Evolutionary conservation across 192 early-diverging fungal genomes (phyloP).

Genomic region (Pecoramyces ruminantium): DNA sequence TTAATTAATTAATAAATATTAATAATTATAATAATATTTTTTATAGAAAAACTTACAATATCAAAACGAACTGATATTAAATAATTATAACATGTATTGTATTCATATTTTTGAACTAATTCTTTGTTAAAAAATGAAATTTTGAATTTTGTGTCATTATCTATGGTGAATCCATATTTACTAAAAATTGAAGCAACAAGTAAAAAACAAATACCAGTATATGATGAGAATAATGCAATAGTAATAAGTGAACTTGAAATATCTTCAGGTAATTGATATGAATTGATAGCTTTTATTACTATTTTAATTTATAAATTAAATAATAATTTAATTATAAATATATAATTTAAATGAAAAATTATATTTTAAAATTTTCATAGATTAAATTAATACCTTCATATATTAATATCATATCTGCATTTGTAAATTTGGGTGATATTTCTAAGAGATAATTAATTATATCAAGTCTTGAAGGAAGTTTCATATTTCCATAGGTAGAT

Average conservation of each 20-base stretch:
- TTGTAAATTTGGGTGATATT: neutral
- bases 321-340: no score
- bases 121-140: neutral
- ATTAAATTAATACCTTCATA: no score
- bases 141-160: neutral
- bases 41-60: neutral
- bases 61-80: neutral
- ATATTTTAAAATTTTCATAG: no score
- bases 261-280: neutral
- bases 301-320: neutral
- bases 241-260: neutral
- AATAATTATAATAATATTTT: no score
- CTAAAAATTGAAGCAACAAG: neutral
- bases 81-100: neutral
- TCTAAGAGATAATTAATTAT: neutral
- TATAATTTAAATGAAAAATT: no score
- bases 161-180: neutral
- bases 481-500: neutral
- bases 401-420: neutral
- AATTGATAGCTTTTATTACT: neutral
- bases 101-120: neutral
- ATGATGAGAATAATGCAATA: neutral
- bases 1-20: no score
- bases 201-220: neutral
- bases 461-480: neutral